Evolutionary conservation across 768 basidiomycete species (phyloP).

Genomic region (Agrocybe chaxingu): DNA sequence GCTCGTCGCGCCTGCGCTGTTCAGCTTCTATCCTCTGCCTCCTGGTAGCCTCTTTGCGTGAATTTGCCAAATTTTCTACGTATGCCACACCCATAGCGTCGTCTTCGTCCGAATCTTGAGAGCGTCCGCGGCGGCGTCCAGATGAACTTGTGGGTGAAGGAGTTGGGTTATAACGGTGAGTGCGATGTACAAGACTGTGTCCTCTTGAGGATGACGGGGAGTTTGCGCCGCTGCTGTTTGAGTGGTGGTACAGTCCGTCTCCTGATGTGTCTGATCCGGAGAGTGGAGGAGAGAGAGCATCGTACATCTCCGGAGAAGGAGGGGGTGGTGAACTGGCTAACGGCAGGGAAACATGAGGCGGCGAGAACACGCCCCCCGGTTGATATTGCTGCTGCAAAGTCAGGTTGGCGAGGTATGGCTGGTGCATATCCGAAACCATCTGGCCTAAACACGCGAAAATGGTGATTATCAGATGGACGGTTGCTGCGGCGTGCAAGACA

Average conservation of each 20-base stretch:
- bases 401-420: slow-evolving; percentile 49
- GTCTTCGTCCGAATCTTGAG: slow-evolving; percentile 76
- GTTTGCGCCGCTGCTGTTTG: slow-evolving; percentile 73
- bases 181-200: slow-evolving; percentile 73
- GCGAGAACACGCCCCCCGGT: slow-evolving; percentile 56
- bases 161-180: slow-evolving; percentile 74
- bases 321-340: slow-evolving; percentile 71
- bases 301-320: slow-evolving; percentile 77
- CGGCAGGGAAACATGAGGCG: slow-evolving; percentile 69
- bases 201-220: slow-evolving; percentile 78
- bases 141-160: slow-evolving; percentile 79
- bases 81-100: slow-evolving; percentile 68
- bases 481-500: slow-evolving; percentile 33
- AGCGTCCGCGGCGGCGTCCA: slow-evolving; percentile 63
- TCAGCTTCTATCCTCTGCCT: slow-evolving; percentile 88
- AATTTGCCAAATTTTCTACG: slow-evolving; percentile 70
- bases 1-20: slow-evolving; percentile 83
- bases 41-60: slow-evolving; percentile 81
- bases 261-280: slow-evolving; percentile 89
- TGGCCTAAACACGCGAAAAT: slow-evolving; percentile 55
- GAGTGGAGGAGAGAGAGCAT: slow-evolving; percentile 80
- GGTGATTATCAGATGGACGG: slow-evolving; percentile 67
- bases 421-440: slow-evolving; percentile 64
- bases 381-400: slow-evolving; percentile 68
- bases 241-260: slow-evolving; percentile 78